Evolutionary conservation across 2,329 filamentous ascomycete species (phyloP), one percentile per base, ranked within the genome.

Genomic region (Sclerotinia glacialis): DNA sequence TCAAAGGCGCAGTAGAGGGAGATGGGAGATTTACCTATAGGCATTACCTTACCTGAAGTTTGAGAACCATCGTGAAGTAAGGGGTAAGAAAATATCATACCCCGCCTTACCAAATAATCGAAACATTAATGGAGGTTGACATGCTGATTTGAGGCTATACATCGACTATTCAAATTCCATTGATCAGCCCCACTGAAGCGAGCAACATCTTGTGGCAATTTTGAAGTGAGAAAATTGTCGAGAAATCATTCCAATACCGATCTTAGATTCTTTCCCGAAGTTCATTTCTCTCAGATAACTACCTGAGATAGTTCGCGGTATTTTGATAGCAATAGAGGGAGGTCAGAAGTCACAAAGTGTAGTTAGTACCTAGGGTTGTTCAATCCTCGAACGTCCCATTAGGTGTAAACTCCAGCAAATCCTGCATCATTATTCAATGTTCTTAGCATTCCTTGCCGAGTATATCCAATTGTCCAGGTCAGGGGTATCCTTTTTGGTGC

Each of bases 31-130:
- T 18, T 50, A 60, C 67, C 50, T 71, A 72, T 71, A 61, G 65
- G 64, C 67, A 67, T 71, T 67, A 68, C 71, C 70, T 71, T 72
- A 67, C 71, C 64, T 73, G 67, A 65, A 71, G 72, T 71, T 71
- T 47, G 69, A 69, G 26, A 69, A 55, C 37, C 65, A 69, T 71
- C 64, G 56, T 64, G 63, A 69, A 61, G 71, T 55, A 74, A 74
- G 72, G 72, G 73, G 68, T 72, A 49, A 60, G 2, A 21, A n/a
- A 55, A 46, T 58, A 50, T 50, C 58, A 60, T 34, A 40, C 11
- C 47, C 67, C 60, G 64, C 54, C 68, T 65, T 67, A 44, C 21
- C 16, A 62, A 42, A 66, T 2, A 46, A 47, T 59, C 21, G 47
- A 64, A 42, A 65, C 28, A 64, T 42, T 42, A 16, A 59, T 64